phyloP scores from a whole-genome alignment of 2,329 filamentous ascomycete species.

The Phialophora macrospora region DNA sequence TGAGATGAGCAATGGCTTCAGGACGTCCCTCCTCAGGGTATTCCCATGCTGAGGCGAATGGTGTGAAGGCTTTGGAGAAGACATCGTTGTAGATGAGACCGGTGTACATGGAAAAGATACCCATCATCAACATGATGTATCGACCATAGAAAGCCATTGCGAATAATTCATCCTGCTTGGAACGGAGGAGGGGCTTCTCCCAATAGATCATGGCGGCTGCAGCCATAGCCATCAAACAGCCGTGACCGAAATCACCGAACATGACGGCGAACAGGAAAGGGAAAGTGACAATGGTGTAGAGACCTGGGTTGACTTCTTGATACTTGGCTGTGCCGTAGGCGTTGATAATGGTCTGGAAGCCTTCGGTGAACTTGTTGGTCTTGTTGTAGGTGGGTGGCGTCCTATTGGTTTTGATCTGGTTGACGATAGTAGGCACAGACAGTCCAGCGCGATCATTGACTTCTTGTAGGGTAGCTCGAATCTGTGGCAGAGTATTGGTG shows the following conservation, averaged over 20 bases:
- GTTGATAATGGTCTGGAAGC: conserved; percentile 98
- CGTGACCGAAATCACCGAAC: conserved; percentile 98
- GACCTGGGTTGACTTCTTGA: conserved; percentile 92
- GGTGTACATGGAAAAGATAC: conserved; percentile 93
- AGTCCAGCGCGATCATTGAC: conserved; percentile 95
- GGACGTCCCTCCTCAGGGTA: conserved; percentile 75
- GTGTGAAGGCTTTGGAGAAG: conserved; percentile 89
- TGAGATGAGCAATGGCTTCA: conserved; percentile 69
- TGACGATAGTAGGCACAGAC: conserved; percentile 98
- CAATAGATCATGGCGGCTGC: conserved; percentile 94
- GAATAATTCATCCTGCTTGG: conserved; percentile 96
- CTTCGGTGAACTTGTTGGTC: conserved; percentile 97
- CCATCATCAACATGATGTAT: conserved; percentile 99
- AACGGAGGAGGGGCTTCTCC: conserved; percentile 78
- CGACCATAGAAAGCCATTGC: conserved; percentile 99
- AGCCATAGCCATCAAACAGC: conserved; percentile 81
- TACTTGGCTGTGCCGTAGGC: conserved; percentile 98
- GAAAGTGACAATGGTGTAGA: conserved; percentile 95
- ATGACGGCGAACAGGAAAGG: conserved; percentile 99
- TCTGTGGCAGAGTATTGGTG: conserved; percentile 83
- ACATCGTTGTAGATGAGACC: conserved; percentile 97
- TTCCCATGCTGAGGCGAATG: conserved; percentile 89
- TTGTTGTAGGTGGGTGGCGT: conserved; percentile 96
- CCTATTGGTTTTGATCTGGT: conserved; percentile 96
- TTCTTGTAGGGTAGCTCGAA: conserved; percentile 92